Evolutionary conservation across 2,329 filamentous ascomycete genomes (phyloP).

Genomic region (Monosporascus sp.): DNA sequence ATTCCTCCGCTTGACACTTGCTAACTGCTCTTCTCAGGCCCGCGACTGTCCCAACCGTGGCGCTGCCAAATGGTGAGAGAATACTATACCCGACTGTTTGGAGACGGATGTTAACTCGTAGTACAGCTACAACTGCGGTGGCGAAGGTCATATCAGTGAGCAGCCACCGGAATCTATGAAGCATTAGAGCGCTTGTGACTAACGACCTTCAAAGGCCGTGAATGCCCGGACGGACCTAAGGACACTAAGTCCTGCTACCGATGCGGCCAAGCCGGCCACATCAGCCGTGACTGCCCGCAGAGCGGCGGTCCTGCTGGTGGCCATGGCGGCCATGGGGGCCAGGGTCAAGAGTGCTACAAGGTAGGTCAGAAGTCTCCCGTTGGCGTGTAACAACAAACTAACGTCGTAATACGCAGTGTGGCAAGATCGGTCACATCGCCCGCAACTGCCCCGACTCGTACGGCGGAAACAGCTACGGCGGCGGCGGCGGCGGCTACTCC

Average conservation of each 20-base stretch:
- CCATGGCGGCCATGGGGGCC: constrained; percentile 39
- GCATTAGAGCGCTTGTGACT: constrained; percentile 10
- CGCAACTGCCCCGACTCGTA: constrained; percentile 74
- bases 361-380: constrained; percentile 24
- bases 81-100: neutral
- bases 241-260: constrained; percentile 76
- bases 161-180: constrained; percentile 14
- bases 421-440: constrained; percentile 92
- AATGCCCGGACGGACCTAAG: constrained; percentile 85
- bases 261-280: constrained; percentile 80
- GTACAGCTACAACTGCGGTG: constrained; percentile 34
- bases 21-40: constrained; percentile 46
- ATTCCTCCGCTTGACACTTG: constrained; percentile 11
- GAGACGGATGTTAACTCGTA: neutral
- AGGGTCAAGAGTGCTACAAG: constrained; percentile 84
- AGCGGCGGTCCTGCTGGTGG: constrained; percentile 41
- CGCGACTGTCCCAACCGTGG: constrained; percentile 83
- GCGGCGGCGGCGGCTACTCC: constrained; percentile 36
- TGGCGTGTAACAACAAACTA: neutral
- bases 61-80: constrained; percentile 70
- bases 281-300: constrained; percentile 78
- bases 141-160: constrained; percentile 74
- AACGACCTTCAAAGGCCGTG: constrained; percentile 57
- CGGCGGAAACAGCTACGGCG: constrained; percentile 40
- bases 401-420: constrained; percentile 53